Evolutionary conservation across 805 yeast species (phyloP).

Genomic region (Kluyveromyces aestuarii): DNA sequence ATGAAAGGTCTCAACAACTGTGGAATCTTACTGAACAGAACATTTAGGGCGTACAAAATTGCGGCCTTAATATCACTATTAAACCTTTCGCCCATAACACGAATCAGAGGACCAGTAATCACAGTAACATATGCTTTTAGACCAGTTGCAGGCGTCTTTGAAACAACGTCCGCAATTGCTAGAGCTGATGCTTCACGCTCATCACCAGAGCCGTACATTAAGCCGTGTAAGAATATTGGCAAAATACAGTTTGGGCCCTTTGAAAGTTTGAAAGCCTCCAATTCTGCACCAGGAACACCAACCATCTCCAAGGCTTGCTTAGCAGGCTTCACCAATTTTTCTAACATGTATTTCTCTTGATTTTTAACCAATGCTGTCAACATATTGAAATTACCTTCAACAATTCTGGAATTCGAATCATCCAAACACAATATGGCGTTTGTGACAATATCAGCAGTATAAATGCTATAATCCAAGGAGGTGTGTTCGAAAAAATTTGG

Average conservation of each 20-base stretch:
- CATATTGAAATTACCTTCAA: slow-evolving; percentile 55
- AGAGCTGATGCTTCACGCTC: slow-evolving; percentile 81
- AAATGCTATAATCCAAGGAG: slow-evolving; percentile 58
- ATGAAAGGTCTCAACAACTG: slow-evolving; percentile 88
- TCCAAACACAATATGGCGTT: slow-evolving; percentile 65
- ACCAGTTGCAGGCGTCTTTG: slow-evolving; percentile 72
- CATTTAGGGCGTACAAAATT: slow-evolving; percentile 77
- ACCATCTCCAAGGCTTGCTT: slow-evolving; percentile 59
- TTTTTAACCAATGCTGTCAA: slow-evolving; percentile 57
- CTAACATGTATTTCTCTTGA: slow-evolving; percentile 69
- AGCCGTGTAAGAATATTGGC: slow-evolving; percentile 89
- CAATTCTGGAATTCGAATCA: slow-evolving; percentile 55
- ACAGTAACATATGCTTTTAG: slow-evolving; percentile 84
- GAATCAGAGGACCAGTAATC: slow-evolving; percentile 94
- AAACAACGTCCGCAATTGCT: slow-evolving; percentile 81
- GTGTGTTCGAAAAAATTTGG: slow-evolving; percentile 64
- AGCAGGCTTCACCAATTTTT: slow-evolving; percentile 72
- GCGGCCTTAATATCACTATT: slow-evolving; percentile 88
- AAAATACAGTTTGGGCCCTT: slow-evolving; percentile 81
- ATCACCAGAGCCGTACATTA: slow-evolving; percentile 83
- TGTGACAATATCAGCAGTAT: slow-evolving; percentile 65
- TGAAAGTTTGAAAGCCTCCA: slow-evolving; percentile 64
- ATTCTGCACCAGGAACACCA: slow-evolving; percentile 52
- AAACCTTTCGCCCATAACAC: slow-evolving; percentile 95
- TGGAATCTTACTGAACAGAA: slow-evolving; percentile 73